These are phyloP conservation scores for Fusarium robinianum DNA, from an alignment of 2,329 filamentous ascomycete genomes.

Conservation along the genomic window DNA sequence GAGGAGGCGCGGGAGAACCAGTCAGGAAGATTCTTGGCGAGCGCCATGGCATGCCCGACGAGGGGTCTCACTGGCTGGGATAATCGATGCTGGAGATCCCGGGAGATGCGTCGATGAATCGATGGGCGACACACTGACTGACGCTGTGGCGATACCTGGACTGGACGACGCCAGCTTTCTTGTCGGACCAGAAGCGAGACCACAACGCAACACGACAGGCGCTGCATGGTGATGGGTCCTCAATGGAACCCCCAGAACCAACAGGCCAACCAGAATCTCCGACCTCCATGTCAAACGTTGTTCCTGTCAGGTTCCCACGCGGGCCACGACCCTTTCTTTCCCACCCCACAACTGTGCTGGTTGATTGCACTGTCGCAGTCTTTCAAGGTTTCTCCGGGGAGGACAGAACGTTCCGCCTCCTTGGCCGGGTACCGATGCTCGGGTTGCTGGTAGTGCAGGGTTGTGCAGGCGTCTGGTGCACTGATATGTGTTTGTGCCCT, in stretches of 20 bases:
- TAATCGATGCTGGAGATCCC: conserved; percentile 8
- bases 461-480: no score
- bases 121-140: neutral
- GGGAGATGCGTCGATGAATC: conserved; percentile 21
- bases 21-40: conserved; percentile 21
- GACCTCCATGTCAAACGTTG: conserved; percentile 21
- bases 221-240: neutral
- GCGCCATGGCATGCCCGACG: conserved; percentile 20
- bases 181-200: no score
- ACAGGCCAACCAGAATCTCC: conserved; percentile 22
- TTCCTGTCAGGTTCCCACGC: conserved; percentile 6
- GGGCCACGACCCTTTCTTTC: conserved; percentile 1
- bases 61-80: conserved; percentile 5
- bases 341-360: conserved; percentile 6
- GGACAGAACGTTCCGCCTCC: conserved; percentile 25
- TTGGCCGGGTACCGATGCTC: conserved; percentile 25
- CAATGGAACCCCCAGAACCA: conserved; percentile 7
- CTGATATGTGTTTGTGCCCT: no score
- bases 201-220: no score
- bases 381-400: conserved; percentile 16
- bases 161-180: no score
- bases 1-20: conserved; percentile 13
- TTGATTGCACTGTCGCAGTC: conserved; percentile 10
- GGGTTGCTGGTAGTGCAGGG: no score
- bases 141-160: conserved; percentile 9